Evolutionary conservation across 192 early-diverging fungal species (phyloP).

Genomic region (Funneliformis geosporum): DNA sequence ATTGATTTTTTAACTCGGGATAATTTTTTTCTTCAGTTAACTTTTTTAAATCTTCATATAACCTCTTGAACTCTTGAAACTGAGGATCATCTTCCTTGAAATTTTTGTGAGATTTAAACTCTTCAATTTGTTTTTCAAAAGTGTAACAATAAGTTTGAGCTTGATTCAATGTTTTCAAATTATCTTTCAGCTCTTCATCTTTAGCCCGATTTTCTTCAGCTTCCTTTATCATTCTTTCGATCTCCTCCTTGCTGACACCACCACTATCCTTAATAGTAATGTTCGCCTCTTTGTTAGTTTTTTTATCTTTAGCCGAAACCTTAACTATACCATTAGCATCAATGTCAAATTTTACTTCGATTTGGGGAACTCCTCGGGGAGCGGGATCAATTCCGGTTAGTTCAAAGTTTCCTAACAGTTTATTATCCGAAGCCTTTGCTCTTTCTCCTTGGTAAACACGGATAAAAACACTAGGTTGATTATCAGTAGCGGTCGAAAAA

Average conservation of each 20-base stretch:
- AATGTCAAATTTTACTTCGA: slow-evolving; percentile 97
- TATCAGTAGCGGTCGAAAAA: slow-evolving; percentile 97
- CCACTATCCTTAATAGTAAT: slow-evolving; percentile 93
- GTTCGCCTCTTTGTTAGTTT: slow-evolving; percentile 87
- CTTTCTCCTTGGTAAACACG: slow-evolving; percentile 98
- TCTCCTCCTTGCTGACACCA: slow-evolving; percentile 87
- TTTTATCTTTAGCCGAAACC: slow-evolving; percentile 93
- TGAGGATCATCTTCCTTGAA: background rate
- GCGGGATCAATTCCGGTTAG: slow-evolving; percentile 87
- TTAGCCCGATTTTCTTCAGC: slow-evolving; percentile 56
- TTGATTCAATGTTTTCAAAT: background rate
- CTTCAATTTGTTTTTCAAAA: slow-evolving; percentile 24
- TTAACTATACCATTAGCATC: slow-evolving; percentile 98
- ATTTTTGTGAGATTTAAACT: background rate
- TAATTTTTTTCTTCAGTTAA: background rate
- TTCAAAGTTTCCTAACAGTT: slow-evolving; percentile 90
- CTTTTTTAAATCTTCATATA: background rate
- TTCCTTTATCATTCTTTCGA: slow-evolving; percentile 90
- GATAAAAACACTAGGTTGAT: slow-evolving; percentile 94
- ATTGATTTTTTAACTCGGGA: background rate
- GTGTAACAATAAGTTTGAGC: slow-evolving; percentile 17
- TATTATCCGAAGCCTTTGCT: slow-evolving; percentile 93
- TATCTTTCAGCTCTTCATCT: background rate
- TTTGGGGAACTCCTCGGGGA: slow-evolving; percentile 91
- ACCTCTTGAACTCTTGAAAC: background rate